A percentile compares a stretch with the other conserved stretches of the same genome.
Evolutionary conservation across 306 rosid genomes (phyloP).

Genomic region (Quillaja saponaria): DNA sequence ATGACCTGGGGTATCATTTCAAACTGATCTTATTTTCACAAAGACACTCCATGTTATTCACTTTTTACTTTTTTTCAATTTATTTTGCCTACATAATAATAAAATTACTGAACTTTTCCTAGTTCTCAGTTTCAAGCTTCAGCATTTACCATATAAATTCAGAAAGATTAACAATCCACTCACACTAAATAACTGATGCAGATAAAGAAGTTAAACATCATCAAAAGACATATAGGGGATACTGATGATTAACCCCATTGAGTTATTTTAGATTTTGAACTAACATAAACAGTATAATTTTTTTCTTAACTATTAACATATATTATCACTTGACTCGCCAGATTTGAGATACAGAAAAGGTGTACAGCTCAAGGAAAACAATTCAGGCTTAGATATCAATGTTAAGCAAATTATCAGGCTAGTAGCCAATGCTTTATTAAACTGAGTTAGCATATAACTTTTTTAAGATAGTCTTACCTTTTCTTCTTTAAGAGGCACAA

Average conservation of each 20-base stretch:
- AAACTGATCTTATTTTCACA: too few species aligned
- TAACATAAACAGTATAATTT: too few species aligned
- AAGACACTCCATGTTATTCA: too few species aligned
- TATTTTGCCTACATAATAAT: too few species aligned
- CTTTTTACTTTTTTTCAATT: neutral
- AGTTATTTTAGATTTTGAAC: too few species aligned
- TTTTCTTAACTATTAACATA: too few species aligned
- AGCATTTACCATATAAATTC: too few species aligned
- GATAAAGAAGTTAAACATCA: neutral
- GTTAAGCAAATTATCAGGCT: too few species aligned
- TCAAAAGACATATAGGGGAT: slow-evolving; percentile 1
- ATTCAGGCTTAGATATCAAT: too few species aligned
- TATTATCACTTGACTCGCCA: slow-evolving; percentile 7
- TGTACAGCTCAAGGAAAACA: slow-evolving; percentile 23
- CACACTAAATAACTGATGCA: slow-evolving; percentile 16
- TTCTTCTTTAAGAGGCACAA: slow-evolving; percentile 59
- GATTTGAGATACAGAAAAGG: slow-evolving; percentile 15
- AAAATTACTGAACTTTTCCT: too few species aligned
- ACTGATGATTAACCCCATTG: slow-evolving; percentile 1
- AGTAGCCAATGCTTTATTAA: slow-evolving; percentile 6
- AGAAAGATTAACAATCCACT: slow-evolving; percentile 3
- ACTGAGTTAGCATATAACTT: slow-evolving; percentile 22
- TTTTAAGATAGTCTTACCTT: slow-evolving; percentile 53
- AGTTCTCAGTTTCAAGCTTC: neutral
- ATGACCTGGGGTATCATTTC: too few species aligned